phyloP scores from a whole-genome alignment of 371 early-diverging fungal species.

The Syncephalastrum monosporum region DNA sequence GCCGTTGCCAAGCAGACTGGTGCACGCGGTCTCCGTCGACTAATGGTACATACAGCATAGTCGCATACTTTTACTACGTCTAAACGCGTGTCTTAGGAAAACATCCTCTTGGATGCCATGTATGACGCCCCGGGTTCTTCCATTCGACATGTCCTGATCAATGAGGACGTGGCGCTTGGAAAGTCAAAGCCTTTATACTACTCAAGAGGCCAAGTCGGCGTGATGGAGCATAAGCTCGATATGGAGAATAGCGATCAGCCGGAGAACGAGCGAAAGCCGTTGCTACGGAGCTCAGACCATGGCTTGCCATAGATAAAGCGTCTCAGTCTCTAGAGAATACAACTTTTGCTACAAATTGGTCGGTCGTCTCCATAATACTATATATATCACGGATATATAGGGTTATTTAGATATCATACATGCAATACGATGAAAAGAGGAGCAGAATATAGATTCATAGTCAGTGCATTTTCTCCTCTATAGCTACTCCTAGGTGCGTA shows the following conservation, averaged over 20 bases:
- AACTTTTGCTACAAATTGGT: too few species aligned
- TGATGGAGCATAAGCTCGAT: constrained; percentile 18
- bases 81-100: constrained; percentile 38
- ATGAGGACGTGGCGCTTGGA: constrained; percentile 44
- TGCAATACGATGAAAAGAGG: too few species aligned
- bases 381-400: too few species aligned
- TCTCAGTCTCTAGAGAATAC: too few species aligned
- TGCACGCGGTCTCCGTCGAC: constrained; percentile 76
- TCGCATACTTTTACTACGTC: too few species aligned
- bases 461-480: too few species aligned
- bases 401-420: too few species aligned
- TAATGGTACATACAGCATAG: constrained; percentile 51
- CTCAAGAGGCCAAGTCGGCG: constrained; percentile 52
- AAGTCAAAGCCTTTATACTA: constrained; percentile 59
- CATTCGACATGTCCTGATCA: constrained; percentile 59
- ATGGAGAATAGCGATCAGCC: constrained; percentile 5
- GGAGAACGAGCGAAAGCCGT: constrained; percentile 6
- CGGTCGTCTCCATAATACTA: too few species aligned
- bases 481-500: too few species aligned
- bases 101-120: constrained; percentile 69
- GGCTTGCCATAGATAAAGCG: too few species aligned
- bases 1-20: constrained; percentile 78
- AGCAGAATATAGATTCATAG: too few species aligned
- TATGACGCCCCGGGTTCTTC: constrained; percentile 70
- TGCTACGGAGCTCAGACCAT: not conserved